These are phyloP conservation scores for Rubia peregrina DNA, from an alignment of 305 asterid species.

Conservation along the genomic window DNA sequence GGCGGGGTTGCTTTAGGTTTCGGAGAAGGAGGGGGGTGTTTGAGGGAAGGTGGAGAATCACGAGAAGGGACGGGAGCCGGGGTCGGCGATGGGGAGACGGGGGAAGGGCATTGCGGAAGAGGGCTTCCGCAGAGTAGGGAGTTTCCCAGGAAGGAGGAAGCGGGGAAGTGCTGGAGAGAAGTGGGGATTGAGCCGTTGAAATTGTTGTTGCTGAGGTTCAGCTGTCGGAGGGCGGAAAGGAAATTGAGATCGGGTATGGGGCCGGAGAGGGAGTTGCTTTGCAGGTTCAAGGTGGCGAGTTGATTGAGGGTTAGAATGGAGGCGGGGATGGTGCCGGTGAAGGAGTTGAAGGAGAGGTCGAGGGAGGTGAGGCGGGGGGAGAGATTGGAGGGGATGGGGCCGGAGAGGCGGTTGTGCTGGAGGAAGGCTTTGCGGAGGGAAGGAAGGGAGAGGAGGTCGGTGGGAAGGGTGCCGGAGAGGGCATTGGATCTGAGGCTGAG, in stretches of 20 bases:
- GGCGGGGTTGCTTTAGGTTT: slow-evolving; percentile 14
- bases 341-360: slow-evolving; percentile 63
- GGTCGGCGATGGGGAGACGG: slow-evolving; percentile 30
- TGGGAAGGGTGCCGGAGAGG: slow-evolving; percentile 56
- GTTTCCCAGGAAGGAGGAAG: slow-evolving; percentile 64
- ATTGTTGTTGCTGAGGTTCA: slow-evolving; percentile 55
- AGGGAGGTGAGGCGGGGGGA: slow-evolving; percentile 42
- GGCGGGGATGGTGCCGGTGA: slow-evolving; percentile 47
- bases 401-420: slow-evolving; percentile 53
- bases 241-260: slow-evolving; percentile 45
- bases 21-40: slow-evolving; percentile 32
- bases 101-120: slow-evolving; percentile 37
- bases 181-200: slow-evolving; percentile 61
- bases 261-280: slow-evolving; percentile 60
- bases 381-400: slow-evolving; percentile 42
- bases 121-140: slow-evolving; percentile 61
- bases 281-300: slow-evolving; percentile 49
- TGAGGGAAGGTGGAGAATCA: slow-evolving; percentile 15
- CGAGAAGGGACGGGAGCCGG: too few species aligned
- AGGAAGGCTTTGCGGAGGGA: slow-evolving; percentile 53
- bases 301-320: slow-evolving; percentile 34
- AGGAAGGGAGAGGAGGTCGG: slow-evolving; percentile 53
- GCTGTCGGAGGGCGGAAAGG: slow-evolving; percentile 39
- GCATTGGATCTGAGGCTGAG: slow-evolving; percentile 65
- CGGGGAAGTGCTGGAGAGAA: slow-evolving; percentile 45